Conservation (phyloP, 2,329 filamentous ascomycete species). For the Nemania sp. region DNA sequence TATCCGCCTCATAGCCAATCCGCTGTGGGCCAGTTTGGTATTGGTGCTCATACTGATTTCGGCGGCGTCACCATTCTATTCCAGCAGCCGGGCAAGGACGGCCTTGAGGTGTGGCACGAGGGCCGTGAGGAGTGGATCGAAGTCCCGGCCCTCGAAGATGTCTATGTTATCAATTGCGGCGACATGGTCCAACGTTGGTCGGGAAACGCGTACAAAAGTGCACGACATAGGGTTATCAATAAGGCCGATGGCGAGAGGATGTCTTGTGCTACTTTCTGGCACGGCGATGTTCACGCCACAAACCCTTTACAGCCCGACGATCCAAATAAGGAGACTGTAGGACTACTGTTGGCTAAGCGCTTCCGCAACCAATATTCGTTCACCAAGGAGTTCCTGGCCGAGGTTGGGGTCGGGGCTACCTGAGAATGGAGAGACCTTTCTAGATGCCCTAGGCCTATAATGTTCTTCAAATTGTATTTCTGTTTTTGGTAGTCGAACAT, state of each 20-base stretch:
- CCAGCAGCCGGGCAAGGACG: slow-evolving; percentile 44
- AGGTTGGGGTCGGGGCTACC: no score
- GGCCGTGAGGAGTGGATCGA: slow-evolving; percentile 37
- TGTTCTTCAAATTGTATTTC: no score
- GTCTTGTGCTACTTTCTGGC: slow-evolving; percentile 42
- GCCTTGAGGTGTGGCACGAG: slow-evolving; percentile 44
- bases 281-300: slow-evolving; percentile 45
- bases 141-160: slow-evolving; percentile 40
- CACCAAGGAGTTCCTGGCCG: no score
- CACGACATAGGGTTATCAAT: slow-evolving; percentile 35
- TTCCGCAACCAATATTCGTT: no score
- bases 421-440: no score
- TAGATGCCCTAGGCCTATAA: no score
- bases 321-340: no score
- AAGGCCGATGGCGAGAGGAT: slow-evolving; percentile 31
- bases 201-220: slow-evolving; percentile 38
- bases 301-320: slow-evolving; percentile 36
- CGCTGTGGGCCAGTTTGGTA: slow-evolving; percentile 36
- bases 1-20: slow-evolving; percentile 31
- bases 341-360: no score
- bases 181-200: slow-evolving; percentile 43
- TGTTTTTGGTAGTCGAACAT: no score
- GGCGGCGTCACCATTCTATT: slow-evolving; percentile 46
- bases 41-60: slow-evolving; percentile 46
- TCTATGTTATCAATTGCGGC: slow-evolving; percentile 44